Percentiles rank a stretch among this genome's conserved stretches.
Conservation (phyloP, 202 grass and related monocot species). For the Cymbopogon flexuosus region DNA sequence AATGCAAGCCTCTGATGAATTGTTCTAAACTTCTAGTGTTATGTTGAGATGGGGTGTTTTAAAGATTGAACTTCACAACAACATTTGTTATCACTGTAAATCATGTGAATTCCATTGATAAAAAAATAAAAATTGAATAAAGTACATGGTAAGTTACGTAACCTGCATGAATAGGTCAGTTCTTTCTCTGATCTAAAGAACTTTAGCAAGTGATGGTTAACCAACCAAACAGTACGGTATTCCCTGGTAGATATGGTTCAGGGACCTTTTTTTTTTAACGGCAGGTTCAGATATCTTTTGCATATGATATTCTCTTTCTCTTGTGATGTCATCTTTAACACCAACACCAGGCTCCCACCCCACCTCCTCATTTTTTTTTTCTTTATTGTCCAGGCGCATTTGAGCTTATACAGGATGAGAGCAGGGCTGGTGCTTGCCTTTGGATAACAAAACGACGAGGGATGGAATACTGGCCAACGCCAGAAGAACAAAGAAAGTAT, state of each 20-base stretch:
- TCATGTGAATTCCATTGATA: conserved; percentile 13
- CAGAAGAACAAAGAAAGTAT: conserved; percentile 65
- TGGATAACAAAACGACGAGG: conserved; percentile 88
- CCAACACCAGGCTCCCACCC: not conserved
- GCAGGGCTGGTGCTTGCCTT: conserved; percentile 88
- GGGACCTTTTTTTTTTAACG: conserved; percentile 7
- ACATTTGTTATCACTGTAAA: conserved; percentile 7
- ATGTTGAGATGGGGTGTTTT: conserved; percentile 24
- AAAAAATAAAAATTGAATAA: not conserved
- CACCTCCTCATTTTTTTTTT: not conserved
- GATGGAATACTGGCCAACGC: conserved; percentile 85
- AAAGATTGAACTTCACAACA: not conserved
- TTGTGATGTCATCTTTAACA: conserved; percentile 7
- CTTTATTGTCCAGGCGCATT: conserved; percentile 61
- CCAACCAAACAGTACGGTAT: not conserved
- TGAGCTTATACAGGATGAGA: conserved; percentile 91
- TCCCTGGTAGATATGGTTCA: not conserved
- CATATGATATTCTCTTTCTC: conserved; percentile 3
- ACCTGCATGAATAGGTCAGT: conserved; percentile 5
- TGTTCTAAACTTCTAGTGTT: conserved; percentile 1
- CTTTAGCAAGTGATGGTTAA: not conserved
- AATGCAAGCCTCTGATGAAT: conserved; percentile 17
- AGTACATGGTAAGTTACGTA: not conserved
- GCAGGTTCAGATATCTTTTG: not conserved
- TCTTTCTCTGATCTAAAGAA: not conserved